phyloP scores from a whole-genome alignment of 768 basidiomycete species.

The Trametes cinnabarina region DNA sequence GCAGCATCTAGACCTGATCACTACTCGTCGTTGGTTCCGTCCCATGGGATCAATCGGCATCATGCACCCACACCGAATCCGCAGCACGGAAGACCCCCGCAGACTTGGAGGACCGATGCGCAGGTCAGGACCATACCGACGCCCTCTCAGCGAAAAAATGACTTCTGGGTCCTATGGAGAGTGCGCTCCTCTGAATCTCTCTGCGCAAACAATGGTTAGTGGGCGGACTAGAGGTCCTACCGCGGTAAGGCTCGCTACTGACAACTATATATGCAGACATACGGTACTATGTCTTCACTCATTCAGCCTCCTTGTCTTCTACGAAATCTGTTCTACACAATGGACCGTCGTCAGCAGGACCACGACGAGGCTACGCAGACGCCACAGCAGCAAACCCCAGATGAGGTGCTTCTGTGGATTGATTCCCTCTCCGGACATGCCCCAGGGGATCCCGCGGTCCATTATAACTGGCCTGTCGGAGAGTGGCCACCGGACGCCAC shows the following conservation, averaged over 20 bases:
- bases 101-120: no score
- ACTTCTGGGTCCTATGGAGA: background rate
- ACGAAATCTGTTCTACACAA: background rate
- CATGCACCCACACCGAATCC: no score
- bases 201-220: background rate
- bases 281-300: background rate
- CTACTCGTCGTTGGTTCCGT: no score
- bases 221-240: no score
- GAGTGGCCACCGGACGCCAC: background rate
- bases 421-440: conserved; percentile 5
- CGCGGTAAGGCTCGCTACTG: background rate
- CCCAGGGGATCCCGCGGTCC: background rate
- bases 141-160: background rate
- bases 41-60: no score
- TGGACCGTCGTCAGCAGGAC: background rate
- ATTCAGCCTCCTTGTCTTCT: background rate
- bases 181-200: background rate
- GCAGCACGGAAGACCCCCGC: no score
- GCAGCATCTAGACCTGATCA: no score
- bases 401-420: conserved; percentile 4
- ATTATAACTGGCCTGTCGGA: background rate
- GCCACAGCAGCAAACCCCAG: background rate
- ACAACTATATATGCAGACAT: conserved; percentile 5
- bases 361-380: background rate
- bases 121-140: background rate